Percentiles rank a stretch among this genome's conserved stretches.
These are phyloP conservation scores for Pseudogymnoascus sp. DNA, from an alignment of 2,329 filamentous ascomycete species.

Conservation along the genomic window DNA sequence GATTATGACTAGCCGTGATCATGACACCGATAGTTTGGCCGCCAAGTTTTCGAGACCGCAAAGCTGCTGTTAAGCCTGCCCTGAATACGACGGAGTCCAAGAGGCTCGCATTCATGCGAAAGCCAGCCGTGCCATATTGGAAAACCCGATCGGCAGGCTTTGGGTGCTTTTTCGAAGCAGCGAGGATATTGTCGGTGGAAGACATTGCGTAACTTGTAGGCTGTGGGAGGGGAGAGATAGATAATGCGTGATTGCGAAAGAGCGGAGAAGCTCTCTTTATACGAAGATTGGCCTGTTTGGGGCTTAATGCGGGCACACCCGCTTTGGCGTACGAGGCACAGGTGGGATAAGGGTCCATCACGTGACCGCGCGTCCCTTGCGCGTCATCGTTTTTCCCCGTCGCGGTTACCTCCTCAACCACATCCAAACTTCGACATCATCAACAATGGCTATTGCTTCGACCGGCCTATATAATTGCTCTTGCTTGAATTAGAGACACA, in stretches of 20 bases:
- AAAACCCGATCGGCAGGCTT: slow-evolving; percentile 46
- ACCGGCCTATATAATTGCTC: neutral
- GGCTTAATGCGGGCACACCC: slow-evolving; percentile 4
- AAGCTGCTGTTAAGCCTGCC: slow-evolving; percentile 78
- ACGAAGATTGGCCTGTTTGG: slow-evolving; percentile 6
- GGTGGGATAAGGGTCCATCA: neutral
- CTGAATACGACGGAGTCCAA: slow-evolving; percentile 89
- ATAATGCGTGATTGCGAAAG: neutral
- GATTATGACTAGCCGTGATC: slow-evolving; percentile 93
- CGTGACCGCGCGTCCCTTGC: neutral
- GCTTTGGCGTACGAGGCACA: neutral
- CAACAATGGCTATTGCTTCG: neutral
- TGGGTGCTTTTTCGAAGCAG: slow-evolving; percentile 53
- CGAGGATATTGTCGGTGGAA: slow-evolving; percentile 41
- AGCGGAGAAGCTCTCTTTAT: slow-evolving; percentile 6
- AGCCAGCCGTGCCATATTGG: slow-evolving; percentile 60
- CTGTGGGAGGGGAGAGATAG: neutral
- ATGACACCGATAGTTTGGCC: slow-evolving; percentile 92
- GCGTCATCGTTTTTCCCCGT: slow-evolving; percentile 1
- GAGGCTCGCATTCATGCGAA: slow-evolving; percentile 65
- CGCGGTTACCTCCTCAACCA: neutral
- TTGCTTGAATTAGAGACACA: neutral
- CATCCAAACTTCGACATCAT: neutral
- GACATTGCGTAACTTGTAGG: slow-evolving; percentile 33
- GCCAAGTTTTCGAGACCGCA: slow-evolving; percentile 82